Percentiles rank a stretch among this genome's conserved stretches.
phyloP scores from a whole-genome alignment of 2,329 filamentous ascomycete species.

The Corinectria fuckeliana region DNA sequence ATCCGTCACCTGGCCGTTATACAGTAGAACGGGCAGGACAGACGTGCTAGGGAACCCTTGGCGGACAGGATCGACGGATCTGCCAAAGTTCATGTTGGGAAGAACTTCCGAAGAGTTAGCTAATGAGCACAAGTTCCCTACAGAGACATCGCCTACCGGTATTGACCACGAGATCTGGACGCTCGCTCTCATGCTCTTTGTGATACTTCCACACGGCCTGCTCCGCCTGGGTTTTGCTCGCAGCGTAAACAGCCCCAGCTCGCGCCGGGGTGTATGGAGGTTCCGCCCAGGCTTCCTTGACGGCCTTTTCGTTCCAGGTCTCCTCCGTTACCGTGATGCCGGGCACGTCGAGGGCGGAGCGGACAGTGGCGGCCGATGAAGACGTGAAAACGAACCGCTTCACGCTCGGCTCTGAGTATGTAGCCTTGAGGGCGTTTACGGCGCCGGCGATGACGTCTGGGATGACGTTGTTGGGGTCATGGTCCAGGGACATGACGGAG shows the following conservation, averaged over 20 bases:
- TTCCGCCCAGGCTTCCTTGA: constrained; percentile 45
- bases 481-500: constrained; percentile 41
- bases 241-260: constrained; percentile 41
- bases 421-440: constrained; percentile 42
- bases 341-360: background rate
- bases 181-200: constrained; percentile 28
- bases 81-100: constrained; percentile 39
- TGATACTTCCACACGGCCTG: constrained; percentile 47
- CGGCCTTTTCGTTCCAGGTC: constrained; percentile 44
- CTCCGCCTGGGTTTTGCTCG: constrained; percentile 48
- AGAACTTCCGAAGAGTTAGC: constrained; percentile 22
- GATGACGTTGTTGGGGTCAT: constrained; percentile 49
- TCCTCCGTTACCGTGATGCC: constrained; percentile 15
- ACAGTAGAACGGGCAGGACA: constrained; percentile 26
- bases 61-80: constrained; percentile 19
- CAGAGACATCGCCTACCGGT: constrained; percentile 7
- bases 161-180: constrained; percentile 38
- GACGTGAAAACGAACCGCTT: constrained; percentile 46
- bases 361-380: constrained; percentile 16
- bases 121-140: rapidly evolving
- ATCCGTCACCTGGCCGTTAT: constrained; percentile 21
- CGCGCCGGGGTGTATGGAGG: constrained; percentile 42
- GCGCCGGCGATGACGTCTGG: constrained; percentile 40
- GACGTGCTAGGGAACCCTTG: constrained; percentile 35
- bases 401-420: constrained; percentile 42